A percentile compares a stretch with the other conserved stretches of the same genome.
Conservation (phyloP, 768 basidiomycete species). For the Pleurotus platypus region DNA sequence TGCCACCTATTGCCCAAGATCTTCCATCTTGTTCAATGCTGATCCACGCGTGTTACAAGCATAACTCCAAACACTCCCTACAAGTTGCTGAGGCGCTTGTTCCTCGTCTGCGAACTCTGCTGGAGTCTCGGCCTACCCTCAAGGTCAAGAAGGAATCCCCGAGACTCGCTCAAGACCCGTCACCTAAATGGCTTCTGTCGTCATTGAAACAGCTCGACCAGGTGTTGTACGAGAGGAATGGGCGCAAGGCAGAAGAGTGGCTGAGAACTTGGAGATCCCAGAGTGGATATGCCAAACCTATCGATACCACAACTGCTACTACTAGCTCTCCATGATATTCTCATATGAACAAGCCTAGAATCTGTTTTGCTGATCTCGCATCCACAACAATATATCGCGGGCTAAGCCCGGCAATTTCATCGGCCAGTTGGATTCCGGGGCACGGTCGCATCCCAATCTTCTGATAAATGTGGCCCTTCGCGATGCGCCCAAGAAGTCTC, state of each 20-base stretch:
- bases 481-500: no score
- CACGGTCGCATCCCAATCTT: no score
- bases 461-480: no score
- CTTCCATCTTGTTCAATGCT: conserved; percentile 55
- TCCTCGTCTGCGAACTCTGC: conserved; percentile 32
- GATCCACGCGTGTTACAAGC: conserved; percentile 49
- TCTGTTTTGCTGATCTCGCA: not conserved
- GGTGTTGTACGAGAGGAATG: not conserved
- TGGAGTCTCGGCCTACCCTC: conserved; percentile 8
- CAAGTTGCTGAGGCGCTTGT: conserved; percentile 39
- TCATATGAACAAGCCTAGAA: not conserved
- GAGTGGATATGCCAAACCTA: conserved; percentile 18
- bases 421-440: no score
- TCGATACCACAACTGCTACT: not conserved
- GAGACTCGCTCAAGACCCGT: conserved; percentile 2
- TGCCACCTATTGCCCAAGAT: conserved; percentile 53
- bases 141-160: not conserved
- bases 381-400: no score
- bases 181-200: conserved; percentile 1
- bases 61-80: conserved; percentile 30
- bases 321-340: not conserved
- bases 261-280: conserved; percentile 24
- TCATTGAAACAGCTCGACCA: conserved; percentile 5
- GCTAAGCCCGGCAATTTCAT: no score
- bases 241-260: conserved; percentile 26